Conservation (phyloP, 2,329 filamentous ascomycete species). For the Sodiomyces alkalinus region DNA sequence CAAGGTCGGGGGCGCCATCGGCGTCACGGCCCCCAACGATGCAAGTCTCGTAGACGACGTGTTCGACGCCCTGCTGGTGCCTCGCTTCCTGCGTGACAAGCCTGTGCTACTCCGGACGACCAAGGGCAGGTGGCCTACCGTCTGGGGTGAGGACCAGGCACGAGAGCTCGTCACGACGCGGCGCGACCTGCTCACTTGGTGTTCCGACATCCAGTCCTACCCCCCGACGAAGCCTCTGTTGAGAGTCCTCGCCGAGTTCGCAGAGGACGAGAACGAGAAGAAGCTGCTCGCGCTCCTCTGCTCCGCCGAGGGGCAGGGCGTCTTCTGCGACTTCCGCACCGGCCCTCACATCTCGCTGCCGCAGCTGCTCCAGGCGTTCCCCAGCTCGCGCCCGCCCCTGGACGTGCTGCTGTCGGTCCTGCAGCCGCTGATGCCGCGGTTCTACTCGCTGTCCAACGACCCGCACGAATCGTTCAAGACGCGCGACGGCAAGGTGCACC, state of each 20-base stretch:
- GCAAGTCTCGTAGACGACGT: conserved; percentile 64
- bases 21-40: conserved; percentile 80
- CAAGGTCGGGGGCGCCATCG: conserved; percentile 91
- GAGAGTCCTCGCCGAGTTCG: conserved; percentile 73
- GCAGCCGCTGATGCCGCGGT: conserved; percentile 86
- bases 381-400: conserved; percentile 76
- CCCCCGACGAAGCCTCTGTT: conserved; percentile 80
- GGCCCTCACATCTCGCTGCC: conserved; percentile 72
- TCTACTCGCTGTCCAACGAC: conserved; percentile 96
- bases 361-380: conserved; percentile 83
- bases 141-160: conserved; percentile 84
- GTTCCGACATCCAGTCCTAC: conserved; percentile 82
- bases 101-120: conserved; percentile 65
- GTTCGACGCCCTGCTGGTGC: conserved; percentile 67
- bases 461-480: conserved; percentile 62
- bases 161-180: conserved; percentile 82
- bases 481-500: conserved; percentile 54
- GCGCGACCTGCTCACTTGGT: conserved; percentile 89
- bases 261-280: conserved; percentile 65
- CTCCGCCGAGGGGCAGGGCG: conserved; percentile 77
- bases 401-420: conserved; percentile 67
- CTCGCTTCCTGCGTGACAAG: conserved; percentile 71
- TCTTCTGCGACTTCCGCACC: conserved; percentile 89
- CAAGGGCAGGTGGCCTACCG: conserved; percentile 84
- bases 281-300: conserved; percentile 78